phyloP scores from a whole-genome alignment of 768 basidiomycete genomes.

The Suillus cothurnatus region DNA sequence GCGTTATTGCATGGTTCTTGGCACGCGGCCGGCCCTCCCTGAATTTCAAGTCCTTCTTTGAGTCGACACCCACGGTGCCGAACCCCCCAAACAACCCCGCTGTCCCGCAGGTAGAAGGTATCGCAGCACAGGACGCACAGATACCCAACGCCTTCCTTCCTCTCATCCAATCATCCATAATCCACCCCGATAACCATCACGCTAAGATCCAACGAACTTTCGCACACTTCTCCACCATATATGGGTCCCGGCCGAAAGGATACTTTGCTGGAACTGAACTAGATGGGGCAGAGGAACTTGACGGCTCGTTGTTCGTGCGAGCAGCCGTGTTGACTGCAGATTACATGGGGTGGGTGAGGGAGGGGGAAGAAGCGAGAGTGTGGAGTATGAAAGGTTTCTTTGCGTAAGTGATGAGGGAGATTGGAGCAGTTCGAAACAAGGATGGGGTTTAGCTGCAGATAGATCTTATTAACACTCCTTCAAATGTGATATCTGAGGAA shows the following conservation, averaged over 20 bases:
- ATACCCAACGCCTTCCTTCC: slow-evolving; percentile 43
- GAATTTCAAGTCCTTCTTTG: slow-evolving; percentile 35
- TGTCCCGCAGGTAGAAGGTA: neutral
- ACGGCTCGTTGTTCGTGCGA: slow-evolving; percentile 41
- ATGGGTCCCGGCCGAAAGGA: slow-evolving; percentile 28
- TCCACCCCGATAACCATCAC: slow-evolving; percentile 38
- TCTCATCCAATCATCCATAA: slow-evolving; percentile 40
- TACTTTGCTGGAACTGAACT: slow-evolving; percentile 34
- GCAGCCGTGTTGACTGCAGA: slow-evolving; percentile 33
- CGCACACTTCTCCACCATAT: slow-evolving; percentile 35
- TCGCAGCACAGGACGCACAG: slow-evolving; percentile 12
- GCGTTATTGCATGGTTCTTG: slow-evolving; percentile 30
- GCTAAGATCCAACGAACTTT: slow-evolving; percentile 37
- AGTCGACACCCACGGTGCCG: neutral
- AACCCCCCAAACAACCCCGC: neutral
- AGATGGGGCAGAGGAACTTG: slow-evolving; percentile 33
- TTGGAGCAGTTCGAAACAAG: neutral
- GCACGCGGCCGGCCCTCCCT: slow-evolving; percentile 31
- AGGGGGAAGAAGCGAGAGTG: slow-evolving; percentile 27
- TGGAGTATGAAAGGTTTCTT: slow-evolving; percentile 35
- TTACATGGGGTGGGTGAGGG: slow-evolving; percentile 15
- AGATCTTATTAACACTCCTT: neutral
- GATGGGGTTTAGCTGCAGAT: too few relatives aligned
- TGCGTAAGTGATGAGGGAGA: neutral
- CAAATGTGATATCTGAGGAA: neutral